A percentile compares a stretch with the other conserved stretches of the same genome.
phyloP scores from a whole-genome alignment of 768 basidiomycete genomes.

The Asterophora parasitica region DNA sequence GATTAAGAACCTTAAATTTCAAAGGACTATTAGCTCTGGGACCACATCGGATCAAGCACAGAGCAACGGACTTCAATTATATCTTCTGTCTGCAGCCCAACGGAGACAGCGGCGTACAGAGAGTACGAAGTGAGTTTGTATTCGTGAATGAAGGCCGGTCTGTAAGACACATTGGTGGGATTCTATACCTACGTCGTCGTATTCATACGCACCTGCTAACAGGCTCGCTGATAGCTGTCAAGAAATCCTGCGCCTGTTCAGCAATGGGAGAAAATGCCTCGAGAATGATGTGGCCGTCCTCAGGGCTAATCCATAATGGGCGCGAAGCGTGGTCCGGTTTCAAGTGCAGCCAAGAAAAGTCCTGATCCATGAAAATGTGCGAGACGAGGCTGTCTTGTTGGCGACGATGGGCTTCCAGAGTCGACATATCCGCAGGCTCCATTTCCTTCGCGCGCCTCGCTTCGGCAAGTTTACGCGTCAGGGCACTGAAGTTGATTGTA shows the following conservation, averaged over 20 bases:
- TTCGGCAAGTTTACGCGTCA: slow-evolving; percentile 74
- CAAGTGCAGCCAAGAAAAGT: slow-evolving; percentile 82
- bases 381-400: slow-evolving; percentile 76
- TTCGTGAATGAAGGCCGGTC: slow-evolving; percentile 97
- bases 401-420: slow-evolving; percentile 60
- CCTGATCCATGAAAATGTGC: slow-evolving; percentile 78
- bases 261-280: slow-evolving; percentile 98
- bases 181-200: slow-evolving; percentile 26
- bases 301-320: slow-evolving; percentile 94
- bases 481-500: slow-evolving; percentile 84
- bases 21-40: slow-evolving; percentile 26
- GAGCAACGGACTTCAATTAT: slow-evolving; percentile 84
- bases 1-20: slow-evolving; percentile 61
- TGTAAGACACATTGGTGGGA: slow-evolving; percentile 29
- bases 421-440: slow-evolving; percentile 41
- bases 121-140: slow-evolving; percentile 99
- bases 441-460: slow-evolving; percentile 45
- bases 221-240: slow-evolving; percentile 97
- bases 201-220: slow-evolving; percentile 81
- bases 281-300: slow-evolving; percentile 89
- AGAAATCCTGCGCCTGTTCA: slow-evolving; percentile 96
- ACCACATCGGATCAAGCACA: slow-evolving; percentile 20
- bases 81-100: slow-evolving; percentile 95
- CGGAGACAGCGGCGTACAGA: slow-evolving; percentile 96
- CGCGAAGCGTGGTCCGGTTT: slow-evolving; percentile 90